These are phyloP conservation scores for Jaapia argillacea DNA, from an alignment of 768 basidiomycete species.

Conservation along the genomic window DNA sequence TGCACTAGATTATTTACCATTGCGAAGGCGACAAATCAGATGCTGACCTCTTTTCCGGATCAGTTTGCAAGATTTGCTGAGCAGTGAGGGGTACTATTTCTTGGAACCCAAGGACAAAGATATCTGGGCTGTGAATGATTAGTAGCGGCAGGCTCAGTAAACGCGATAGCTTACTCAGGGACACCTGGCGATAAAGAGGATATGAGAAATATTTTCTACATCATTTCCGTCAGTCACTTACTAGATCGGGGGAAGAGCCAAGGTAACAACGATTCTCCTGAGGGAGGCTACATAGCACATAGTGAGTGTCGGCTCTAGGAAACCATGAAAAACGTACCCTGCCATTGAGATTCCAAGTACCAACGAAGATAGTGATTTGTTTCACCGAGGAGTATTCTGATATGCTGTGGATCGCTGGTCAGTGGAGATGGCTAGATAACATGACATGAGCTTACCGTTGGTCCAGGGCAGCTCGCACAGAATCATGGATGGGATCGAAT, in stretches of 20 bases:
- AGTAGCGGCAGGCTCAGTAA: background rate
- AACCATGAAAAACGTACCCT: conserved; percentile 58
- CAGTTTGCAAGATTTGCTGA: conserved; percentile 92
- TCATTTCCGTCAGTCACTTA: no score
- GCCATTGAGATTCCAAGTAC: conserved; percentile 97
- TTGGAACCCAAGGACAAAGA: conserved; percentile 88
- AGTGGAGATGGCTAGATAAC: background rate
- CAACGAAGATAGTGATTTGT: conserved; percentile 67
- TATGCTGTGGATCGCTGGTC: conserved; percentile 30
- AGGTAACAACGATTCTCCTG: conserved; percentile 75
- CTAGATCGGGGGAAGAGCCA: conserved; percentile 87
- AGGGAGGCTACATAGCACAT: conserved; percentile 40
- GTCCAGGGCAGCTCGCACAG: conserved; percentile 62
- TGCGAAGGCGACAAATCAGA: background rate
- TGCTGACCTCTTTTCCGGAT: conserved; percentile 81
- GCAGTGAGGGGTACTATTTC: conserved; percentile 98
- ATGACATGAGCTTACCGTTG: conserved; percentile 38
- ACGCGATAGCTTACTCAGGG: conserved; percentile 34
- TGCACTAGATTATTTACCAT: conserved; percentile 20
- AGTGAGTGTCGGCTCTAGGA: conserved; percentile 4
- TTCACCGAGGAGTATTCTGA: conserved; percentile 78
- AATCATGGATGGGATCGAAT: conserved; percentile 90
- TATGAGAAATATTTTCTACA: no score
- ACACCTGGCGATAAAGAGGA: no score
- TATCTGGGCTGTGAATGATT: conserved; percentile 54